Conservation (phyloP, 768 basidiomycete genomes). For the Paxillus involutus region DNA sequence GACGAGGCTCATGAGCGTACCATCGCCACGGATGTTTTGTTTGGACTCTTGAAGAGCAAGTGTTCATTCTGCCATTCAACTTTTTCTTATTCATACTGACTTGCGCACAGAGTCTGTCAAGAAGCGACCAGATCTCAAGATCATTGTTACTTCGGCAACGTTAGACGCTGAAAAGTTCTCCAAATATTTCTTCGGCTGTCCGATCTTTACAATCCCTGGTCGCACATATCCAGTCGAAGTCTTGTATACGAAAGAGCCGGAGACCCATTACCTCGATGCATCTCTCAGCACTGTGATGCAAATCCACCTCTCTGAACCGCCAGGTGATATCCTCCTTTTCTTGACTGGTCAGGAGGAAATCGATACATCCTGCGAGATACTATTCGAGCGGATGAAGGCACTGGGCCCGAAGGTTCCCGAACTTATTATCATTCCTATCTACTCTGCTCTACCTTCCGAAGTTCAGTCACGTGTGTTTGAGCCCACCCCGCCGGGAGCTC, state of each 20-base stretch:
- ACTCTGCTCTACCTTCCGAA: slow-evolving; percentile 96
- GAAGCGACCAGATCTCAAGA: slow-evolving; percentile 90
- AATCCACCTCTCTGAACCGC: slow-evolving; percentile 97
- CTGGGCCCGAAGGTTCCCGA: slow-evolving; percentile 98
- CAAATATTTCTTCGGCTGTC: slow-evolving; percentile 97
- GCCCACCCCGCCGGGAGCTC: slow-evolving; percentile 95
- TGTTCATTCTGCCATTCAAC: background rate
- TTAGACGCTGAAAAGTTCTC: slow-evolving; percentile 99
- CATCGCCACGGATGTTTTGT: slow-evolving; percentile 95
- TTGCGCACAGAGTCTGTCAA: slow-evolving; percentile 80
- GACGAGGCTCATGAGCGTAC: slow-evolving; percentile 99
- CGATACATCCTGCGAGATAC: slow-evolving; percentile 94
- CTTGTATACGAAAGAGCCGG: slow-evolving; percentile 98
- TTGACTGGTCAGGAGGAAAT: slow-evolving; percentile 99
- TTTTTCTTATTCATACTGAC: slow-evolving; percentile 14
- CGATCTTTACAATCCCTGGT: slow-evolving; percentile 99
- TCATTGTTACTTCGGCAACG: slow-evolving; percentile 98
- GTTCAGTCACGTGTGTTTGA: slow-evolving; percentile 98
- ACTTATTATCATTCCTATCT: slow-evolving; percentile 94
- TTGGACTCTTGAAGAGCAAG: slow-evolving; percentile 81
- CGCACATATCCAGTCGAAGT: slow-evolving; percentile 98
- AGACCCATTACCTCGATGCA: slow-evolving; percentile 95
- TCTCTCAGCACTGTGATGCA: slow-evolving; percentile 99
- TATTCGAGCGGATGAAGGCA: slow-evolving; percentile 98
- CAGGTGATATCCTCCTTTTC: slow-evolving; percentile 95